phyloP scores from a whole-genome alignment of 2,329 filamentous ascomycete genomes.

The Didymella keratinophila region DNA sequence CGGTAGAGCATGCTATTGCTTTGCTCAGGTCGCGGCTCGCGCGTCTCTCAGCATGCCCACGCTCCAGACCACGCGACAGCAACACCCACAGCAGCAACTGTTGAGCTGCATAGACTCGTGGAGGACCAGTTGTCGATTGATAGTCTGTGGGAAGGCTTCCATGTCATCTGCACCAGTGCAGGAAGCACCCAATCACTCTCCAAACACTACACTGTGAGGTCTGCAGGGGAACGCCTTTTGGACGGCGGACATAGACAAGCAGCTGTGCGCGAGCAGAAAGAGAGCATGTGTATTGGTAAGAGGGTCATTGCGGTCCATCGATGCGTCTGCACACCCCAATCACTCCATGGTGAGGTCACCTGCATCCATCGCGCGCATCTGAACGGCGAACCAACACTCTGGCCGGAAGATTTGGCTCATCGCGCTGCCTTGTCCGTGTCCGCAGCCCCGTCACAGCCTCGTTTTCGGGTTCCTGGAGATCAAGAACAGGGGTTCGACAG shows the following conservation, averaged over 20 bases:
- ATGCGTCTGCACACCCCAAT: not conserved
- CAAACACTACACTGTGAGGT: not conserved
- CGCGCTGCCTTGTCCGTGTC: slow-evolving; percentile 17
- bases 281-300: not conserved
- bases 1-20: slow-evolving; percentile 4
- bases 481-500: slow-evolving; percentile 15
- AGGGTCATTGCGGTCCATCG: not conserved
- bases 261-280: not conserved
- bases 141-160: not conserved
- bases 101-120: not conserved
- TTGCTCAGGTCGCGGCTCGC: slow-evolving; percentile 10
- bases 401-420: slow-evolving; percentile 8
- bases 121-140: not conserved
- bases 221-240: not conserved
- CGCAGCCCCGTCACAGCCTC: slow-evolving; percentile 8
- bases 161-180: not conserved
- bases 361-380: slow-evolving; percentile 12
- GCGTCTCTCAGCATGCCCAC: slow-evolving; percentile 9
- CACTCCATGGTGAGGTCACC: slow-evolving; percentile 7
- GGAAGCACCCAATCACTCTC: not conserved
- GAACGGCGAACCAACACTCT: slow-evolving; percentile 7
- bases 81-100: not conserved
- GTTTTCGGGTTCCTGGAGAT: slow-evolving; percentile 18
- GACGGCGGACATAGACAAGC: not conserved
- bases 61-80: slow-evolving; percentile 1